These are phyloP conservation scores for Trapa incisa DNA, from an alignment of 345 rosid species.

Conservation along the genomic window DNA sequence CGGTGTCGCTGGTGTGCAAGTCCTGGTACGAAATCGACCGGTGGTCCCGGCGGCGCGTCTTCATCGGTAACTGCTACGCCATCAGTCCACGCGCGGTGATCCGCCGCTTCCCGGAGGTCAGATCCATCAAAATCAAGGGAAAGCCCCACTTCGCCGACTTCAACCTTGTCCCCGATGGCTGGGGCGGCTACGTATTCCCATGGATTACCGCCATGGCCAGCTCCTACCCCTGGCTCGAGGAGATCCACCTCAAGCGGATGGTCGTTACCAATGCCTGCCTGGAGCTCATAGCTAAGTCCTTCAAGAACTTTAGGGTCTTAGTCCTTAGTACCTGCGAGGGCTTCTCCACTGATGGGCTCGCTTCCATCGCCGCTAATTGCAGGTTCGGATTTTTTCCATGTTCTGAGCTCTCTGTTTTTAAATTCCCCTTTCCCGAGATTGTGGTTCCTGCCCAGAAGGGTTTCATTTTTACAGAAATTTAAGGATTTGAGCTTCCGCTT, in stretches of 20 bases:
- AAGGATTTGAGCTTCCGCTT: not conserved
- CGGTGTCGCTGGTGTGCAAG: constrained; percentile 78
- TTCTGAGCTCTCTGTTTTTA: too few relatives aligned
- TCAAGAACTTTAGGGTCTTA: constrained; percentile 60
- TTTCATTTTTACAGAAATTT: not conserved
- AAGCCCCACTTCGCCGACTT: constrained; percentile 97
- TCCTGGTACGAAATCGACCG: constrained; percentile 82
- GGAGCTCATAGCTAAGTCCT: constrained; percentile 68
- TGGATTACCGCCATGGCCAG: constrained; percentile 57
- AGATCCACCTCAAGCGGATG: constrained; percentile 79
- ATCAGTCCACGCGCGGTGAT: constrained; percentile 46
- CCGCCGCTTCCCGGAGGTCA: constrained; percentile 59
- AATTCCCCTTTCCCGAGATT: too few relatives aligned
- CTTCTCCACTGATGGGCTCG: constrained; percentile 87
- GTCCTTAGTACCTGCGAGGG: constrained; percentile 85
- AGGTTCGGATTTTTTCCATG: constrained; percentile 24
- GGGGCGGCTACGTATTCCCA: constrained; percentile 80
- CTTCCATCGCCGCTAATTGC: constrained; percentile 86
- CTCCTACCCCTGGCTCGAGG: constrained; percentile 59
- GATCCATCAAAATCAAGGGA: constrained; percentile 79
- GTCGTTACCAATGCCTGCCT: constrained; percentile 76
- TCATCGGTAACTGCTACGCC: constrained; percentile 86
- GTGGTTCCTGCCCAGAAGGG: not conserved
- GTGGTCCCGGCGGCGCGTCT: constrained; percentile 46
- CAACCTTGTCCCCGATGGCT: constrained; percentile 76